These are phyloP conservation scores for Lodderomyces metapsilosis DNA, from an alignment of 1,139 yeast genomes.

Conservation along the genomic window DNA sequence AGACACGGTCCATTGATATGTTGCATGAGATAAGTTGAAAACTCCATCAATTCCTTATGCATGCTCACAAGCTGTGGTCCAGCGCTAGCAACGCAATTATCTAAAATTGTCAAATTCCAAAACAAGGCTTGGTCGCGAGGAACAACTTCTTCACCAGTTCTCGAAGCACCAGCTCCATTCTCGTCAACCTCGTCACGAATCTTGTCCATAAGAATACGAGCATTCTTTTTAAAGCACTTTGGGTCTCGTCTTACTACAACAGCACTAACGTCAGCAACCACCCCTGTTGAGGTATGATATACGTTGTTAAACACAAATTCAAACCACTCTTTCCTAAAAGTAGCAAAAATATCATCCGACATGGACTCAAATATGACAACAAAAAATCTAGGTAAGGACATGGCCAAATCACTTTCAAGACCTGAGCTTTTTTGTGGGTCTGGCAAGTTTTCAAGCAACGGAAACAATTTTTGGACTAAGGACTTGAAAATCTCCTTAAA, in stretches of 20 bases:
- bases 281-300: conserved; percentile 64
- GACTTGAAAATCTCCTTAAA: conserved; percentile 61
- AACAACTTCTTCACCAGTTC: conserved; percentile 66
- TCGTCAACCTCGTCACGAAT: conserved; percentile 73
- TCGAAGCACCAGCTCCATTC: conserved; percentile 78
- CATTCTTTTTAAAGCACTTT: conserved; percentile 40
- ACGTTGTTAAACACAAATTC: conserved; percentile 59
- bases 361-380: conserved; percentile 68
- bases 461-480: conserved; percentile 60
- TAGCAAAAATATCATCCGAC: conserved; percentile 59
- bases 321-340: conserved; percentile 52
- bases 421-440: conserved; percentile 52
- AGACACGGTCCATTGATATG: conserved; percentile 66
- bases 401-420: conserved; percentile 54
- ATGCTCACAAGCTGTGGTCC: conserved; percentile 48
- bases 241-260: conserved; percentile 66
- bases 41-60: conserved; percentile 45
- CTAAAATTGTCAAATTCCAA: conserved; percentile 70
- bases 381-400: conserved; percentile 61
- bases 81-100: conserved; percentile 72
- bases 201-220: conserved; percentile 46
- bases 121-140: conserved; percentile 77
- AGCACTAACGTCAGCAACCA: conserved; percentile 70
- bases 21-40: conserved; percentile 53
- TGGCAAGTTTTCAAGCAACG: conserved; percentile 74